phyloP scores from a whole-genome alignment of 768 basidiomycete genomes.

The Gyrodon lividus region DNA sequence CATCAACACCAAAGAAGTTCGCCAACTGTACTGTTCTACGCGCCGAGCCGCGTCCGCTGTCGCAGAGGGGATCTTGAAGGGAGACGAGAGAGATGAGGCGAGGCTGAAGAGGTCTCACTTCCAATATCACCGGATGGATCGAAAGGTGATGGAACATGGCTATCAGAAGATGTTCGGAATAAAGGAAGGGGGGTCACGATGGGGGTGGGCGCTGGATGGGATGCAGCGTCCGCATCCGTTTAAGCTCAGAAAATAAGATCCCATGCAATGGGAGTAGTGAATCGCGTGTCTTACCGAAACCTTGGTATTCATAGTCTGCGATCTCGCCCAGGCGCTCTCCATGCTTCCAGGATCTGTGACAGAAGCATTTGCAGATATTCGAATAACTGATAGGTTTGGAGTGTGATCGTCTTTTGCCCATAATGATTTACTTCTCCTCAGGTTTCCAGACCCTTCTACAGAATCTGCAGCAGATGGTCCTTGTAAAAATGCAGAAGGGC shows the following conservation, averaged over 20 bases:
- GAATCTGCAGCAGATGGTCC: background rate
- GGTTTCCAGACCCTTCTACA: background rate
- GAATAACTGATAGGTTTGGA: background rate
- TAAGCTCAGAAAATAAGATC: slow-evolving; percentile 4
- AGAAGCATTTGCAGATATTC: background rate
- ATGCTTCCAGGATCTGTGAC: background rate
- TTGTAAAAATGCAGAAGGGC: slow-evolving; percentile 4
- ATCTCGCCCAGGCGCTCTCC: background rate
- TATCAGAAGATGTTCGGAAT: background rate
- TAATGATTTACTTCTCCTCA: slow-evolving; percentile 33
- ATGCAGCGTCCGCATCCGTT: background rate
- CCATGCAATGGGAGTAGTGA: background rate
- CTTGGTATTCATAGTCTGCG: background rate
- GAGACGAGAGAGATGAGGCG: background rate
- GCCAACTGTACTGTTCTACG: slow-evolving; percentile 15
- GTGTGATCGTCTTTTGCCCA: slow-evolving; percentile 6
- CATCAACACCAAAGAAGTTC: slow-evolving; percentile 15
- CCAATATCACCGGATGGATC: background rate
- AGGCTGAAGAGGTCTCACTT: background rate
- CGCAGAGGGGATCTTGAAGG: background rate
- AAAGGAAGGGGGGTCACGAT: background rate
- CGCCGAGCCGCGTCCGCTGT: slow-evolving; percentile 11
- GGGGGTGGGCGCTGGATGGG: background rate
- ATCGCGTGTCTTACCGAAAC: slow-evolving; percentile 6
- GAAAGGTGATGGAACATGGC: background rate